Evolutionary conservation across 495 filamentous ascomycete species (phyloP).

Genomic region (Parathielavia appendiculata): DNA sequence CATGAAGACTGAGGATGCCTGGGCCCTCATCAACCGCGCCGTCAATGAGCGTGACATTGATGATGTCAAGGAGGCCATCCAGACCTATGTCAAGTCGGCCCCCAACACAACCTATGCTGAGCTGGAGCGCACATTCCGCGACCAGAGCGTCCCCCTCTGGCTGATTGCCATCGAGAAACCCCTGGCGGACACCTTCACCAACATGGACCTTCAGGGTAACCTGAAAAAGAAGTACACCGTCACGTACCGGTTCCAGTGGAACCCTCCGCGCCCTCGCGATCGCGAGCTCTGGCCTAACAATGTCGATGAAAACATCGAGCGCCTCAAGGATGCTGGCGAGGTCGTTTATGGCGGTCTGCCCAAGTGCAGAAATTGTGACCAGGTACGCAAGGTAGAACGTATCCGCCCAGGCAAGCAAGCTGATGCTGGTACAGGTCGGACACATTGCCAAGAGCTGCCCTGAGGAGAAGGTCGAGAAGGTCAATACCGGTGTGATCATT

Average conservation of each 20-base stretch:
- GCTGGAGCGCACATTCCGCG: slow-evolving; percentile 70
- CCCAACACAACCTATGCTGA: slow-evolving; percentile 61
- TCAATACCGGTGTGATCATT: slow-evolving; percentile 49
- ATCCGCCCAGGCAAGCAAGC: no score
- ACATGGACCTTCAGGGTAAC: slow-evolving; percentile 82
- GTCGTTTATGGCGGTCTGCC: slow-evolving; percentile 59
- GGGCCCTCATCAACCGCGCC: slow-evolving; percentile 60
- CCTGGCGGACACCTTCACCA: slow-evolving; percentile 56
- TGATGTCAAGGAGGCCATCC: slow-evolving; percentile 65
- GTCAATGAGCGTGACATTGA: slow-evolving; percentile 62
- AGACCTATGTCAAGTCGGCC: slow-evolving; percentile 68
- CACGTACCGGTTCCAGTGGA: slow-evolving; percentile 58
- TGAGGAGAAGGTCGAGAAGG: slow-evolving; percentile 50
- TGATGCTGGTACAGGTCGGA: slow-evolving; percentile 43
- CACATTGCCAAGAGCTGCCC: slow-evolving; percentile 63
- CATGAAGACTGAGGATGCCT: slow-evolving; percentile 59
- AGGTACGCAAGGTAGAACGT: slow-evolving; percentile 26
- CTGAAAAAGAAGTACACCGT: slow-evolving; percentile 69
- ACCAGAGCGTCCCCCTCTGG: slow-evolving; percentile 55
- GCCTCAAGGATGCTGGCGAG: slow-evolving; percentile 67
- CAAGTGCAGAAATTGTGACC: slow-evolving; percentile 66
- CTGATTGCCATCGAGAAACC: slow-evolving; percentile 72
- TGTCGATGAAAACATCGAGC: slow-evolving; percentile 65
- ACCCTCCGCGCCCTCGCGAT: slow-evolving; percentile 59
- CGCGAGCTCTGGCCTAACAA: slow-evolving; percentile 58